phyloP scores from a whole-genome alignment of 2,329 filamentous ascomycete genomes.

The Sordariomycetes sp. region DNA sequence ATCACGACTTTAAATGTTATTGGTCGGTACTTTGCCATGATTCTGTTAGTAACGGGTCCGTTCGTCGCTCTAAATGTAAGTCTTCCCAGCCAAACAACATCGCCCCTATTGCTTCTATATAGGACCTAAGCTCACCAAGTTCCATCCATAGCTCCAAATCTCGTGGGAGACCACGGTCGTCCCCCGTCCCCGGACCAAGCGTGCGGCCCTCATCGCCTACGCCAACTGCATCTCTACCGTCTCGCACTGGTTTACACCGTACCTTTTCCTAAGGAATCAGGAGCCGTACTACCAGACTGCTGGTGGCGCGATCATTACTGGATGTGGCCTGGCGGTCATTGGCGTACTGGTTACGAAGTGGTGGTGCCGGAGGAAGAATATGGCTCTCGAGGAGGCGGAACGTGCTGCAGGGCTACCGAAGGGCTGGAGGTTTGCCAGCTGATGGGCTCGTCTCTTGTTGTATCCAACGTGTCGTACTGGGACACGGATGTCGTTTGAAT shows the following conservation, averaged over 20 bases:
- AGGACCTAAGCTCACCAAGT: background rate
- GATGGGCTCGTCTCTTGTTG: background rate
- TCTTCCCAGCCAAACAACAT: background rate
- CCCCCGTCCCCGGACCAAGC: constrained; percentile 25
- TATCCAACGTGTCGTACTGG: no score
- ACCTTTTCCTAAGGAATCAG: constrained; percentile 21
- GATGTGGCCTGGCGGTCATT: constrained; percentile 13
- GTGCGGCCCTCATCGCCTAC: constrained; percentile 28
- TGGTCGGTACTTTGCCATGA: constrained; percentile 29
- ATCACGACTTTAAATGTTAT: constrained; percentile 27
- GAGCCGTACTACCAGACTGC: constrained; percentile 19
- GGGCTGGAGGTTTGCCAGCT: background rate
- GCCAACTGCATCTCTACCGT: constrained; percentile 27
- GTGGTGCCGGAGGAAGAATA: constrained; percentile 15
- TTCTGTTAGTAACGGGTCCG: constrained; percentile 24
- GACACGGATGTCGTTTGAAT: no score
- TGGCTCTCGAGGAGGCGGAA: constrained; percentile 11
- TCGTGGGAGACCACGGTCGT: constrained; percentile 30
- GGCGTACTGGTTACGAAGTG: constrained; percentile 11
- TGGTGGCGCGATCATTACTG: constrained; percentile 15
- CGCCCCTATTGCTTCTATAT: no score
- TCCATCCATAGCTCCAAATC: constrained; percentile 16
- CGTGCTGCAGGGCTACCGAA: background rate
- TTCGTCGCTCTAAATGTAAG: constrained; percentile 23
- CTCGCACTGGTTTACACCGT: constrained; percentile 29